Conservation (phyloP, 1,284 basidiomycete species). For the Takashimella tepidaria region DNA sequence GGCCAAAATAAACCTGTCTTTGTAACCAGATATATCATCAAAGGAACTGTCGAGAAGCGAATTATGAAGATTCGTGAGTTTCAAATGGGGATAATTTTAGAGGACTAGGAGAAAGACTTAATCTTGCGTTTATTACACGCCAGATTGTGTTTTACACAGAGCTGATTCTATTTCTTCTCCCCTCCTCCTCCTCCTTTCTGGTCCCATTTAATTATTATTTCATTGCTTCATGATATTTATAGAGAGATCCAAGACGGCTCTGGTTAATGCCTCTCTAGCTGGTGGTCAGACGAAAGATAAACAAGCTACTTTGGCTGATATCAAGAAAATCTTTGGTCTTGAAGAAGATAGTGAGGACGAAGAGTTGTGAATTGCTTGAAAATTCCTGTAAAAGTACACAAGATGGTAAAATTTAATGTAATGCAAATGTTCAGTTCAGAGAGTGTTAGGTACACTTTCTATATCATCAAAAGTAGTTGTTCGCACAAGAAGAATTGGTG, state of each 20-base stretch:
- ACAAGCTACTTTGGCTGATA: slow-evolving; percentile 38
- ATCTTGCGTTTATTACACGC: no score
- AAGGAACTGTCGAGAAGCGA: slow-evolving; percentile 59
- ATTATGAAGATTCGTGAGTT: slow-evolving; percentile 69
- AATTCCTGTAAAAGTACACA: no score
- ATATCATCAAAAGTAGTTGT: no score
- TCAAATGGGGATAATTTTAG: no score
- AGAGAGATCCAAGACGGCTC: slow-evolving; percentile 46
- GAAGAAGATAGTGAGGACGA: slow-evolving; percentile 44
- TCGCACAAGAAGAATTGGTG: no score
- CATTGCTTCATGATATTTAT: no score
- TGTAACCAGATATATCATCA: slow-evolving; percentile 79
- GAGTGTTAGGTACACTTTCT: no score
- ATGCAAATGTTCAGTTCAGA: no score
- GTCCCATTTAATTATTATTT: background rate
- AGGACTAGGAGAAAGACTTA: no score
- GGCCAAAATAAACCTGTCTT: slow-evolving; percentile 57
- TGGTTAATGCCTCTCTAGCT: slow-evolving; percentile 45
- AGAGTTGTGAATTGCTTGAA: slow-evolving; percentile 14
- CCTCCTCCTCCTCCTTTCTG: background rate
- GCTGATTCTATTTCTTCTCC: background rate
- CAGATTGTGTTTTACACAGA: no score
- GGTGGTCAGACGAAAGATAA: slow-evolving; percentile 38
- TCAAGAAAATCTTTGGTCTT: slow-evolving; percentile 48
- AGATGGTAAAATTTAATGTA: no score